phyloP scores from a whole-genome alignment of 768 basidiomycete species.

The Suillus brevipes region DNA sequence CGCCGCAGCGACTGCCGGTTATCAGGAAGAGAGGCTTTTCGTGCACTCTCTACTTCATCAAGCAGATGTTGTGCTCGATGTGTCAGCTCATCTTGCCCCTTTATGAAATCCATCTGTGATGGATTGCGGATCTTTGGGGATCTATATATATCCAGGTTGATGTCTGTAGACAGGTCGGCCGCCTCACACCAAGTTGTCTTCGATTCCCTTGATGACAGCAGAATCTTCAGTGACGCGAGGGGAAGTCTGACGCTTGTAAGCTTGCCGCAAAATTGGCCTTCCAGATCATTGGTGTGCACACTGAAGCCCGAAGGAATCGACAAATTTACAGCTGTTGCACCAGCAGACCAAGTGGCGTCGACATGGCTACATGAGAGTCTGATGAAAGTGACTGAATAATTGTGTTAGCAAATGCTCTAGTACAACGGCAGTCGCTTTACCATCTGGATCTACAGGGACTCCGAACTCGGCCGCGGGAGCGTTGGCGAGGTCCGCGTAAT shows the following conservation, averaged over 20 bases:
- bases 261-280: conserved; percentile 65
- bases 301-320: conserved; percentile 58
- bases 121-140: conserved; percentile 51
- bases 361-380: conserved; percentile 59
- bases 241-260: conserved; percentile 63
- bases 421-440: conserved; percentile 41
- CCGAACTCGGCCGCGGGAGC: conserved; percentile 72
- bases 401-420: conserved; percentile 7
- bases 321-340: conserved; percentile 53
- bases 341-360: conserved; percentile 57
- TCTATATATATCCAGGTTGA: conserved; percentile 67
- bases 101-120: conserved; percentile 68
- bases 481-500: conserved; percentile 76
- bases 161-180: conserved; percentile 50
- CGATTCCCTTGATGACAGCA: conserved; percentile 44
- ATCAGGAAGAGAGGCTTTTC: conserved; percentile 5
- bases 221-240: conserved; percentile 44
- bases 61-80: conserved; percentile 61
- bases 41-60: conserved; percentile 26
- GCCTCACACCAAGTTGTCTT: conserved; percentile 68
- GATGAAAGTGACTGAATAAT: conserved; percentile 74
- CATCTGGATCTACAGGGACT: conserved; percentile 71
- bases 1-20: background rate
- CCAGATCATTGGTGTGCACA: conserved; percentile 74
- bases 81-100: conserved; percentile 68